Base-by-base conservation (phyloP, 805 yeast species). In the Starmerella tilneyi region DNA sequence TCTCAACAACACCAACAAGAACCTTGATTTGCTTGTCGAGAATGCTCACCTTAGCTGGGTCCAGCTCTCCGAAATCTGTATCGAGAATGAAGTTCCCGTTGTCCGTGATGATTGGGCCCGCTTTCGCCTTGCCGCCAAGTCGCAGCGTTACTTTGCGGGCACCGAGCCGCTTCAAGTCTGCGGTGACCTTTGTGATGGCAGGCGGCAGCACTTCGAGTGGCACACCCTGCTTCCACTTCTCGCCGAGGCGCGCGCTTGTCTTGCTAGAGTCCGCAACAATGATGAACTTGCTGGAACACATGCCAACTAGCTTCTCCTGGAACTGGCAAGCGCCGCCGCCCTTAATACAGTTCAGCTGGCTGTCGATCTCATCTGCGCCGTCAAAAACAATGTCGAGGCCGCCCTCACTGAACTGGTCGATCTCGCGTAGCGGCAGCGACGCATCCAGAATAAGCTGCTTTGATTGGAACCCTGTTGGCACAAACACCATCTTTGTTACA, bases 281-380 rank as follows among this genome's bases (percentile, higher is more conserved):
- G 22, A 92, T 70, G 59, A 89, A 86, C 56, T 73, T 74, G 47
- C 74, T 68, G 3, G 96, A 78, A 50, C 84, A 76, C 46, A 76
- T 73, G 15, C 96, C 95, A 12, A 92, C 95, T 44, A 92, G 71
- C 66, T 92, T 92, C 63, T 92, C 99, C 67, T 89, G 98, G 67
- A 92, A 81, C 51, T 86, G 70, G 64, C 99, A 92, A 2, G 96
- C 99, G 33, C 99, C 99, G 40, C 99, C 99, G 54, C 99, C 99
- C 66, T 92, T 92, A 62, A 92, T 92, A 57, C 88, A 78, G 60
- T 86, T 84, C 56, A 92, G 71, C 17, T 71, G 60, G 4, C 75
- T 60, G 63, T 89, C 98, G 47, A 88, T 88, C 65, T 92, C 98
- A 64, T 92, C 99, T 2, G 98, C 97, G 36, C 99, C 99, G 63